Evolutionary conservation across 257 asterid genomes (phyloP).

Genomic region (Henckelia pumila): DNA sequence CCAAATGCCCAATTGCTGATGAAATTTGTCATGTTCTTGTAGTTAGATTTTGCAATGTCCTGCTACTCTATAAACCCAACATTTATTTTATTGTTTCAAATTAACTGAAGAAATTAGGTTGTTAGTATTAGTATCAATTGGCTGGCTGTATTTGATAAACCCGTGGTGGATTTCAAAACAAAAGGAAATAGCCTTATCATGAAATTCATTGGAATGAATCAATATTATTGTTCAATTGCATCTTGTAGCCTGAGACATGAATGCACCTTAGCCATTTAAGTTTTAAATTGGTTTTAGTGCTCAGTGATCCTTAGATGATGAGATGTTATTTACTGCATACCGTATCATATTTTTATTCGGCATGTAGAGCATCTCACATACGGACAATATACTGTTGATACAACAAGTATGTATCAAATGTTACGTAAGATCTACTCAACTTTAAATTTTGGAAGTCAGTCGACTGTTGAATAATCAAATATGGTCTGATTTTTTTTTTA

Average conservation of each 20-base stretch:
- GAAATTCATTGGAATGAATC: not conserved
- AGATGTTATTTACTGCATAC: not conserved
- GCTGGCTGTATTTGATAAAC: not conserved
- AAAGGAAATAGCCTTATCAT: not conserved
- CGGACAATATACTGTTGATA: not conserved
- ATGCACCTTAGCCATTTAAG: not conserved
- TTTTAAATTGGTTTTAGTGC: not conserved
- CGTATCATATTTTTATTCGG: not conserved
- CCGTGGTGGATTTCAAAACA: not conserved
- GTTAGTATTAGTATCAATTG: not conserved
- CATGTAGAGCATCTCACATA: not conserved
- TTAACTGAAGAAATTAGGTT: no score
- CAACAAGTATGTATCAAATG: no score
- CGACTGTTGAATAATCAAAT: no score
- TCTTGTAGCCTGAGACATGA: not conserved
- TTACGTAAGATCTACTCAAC: not conserved
- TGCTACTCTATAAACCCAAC: not conserved
- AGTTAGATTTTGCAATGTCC: not conserved
- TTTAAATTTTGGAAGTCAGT: no score
- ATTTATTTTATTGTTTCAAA: not conserved
- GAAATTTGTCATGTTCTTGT: not conserved
- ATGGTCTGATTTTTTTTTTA: no score
- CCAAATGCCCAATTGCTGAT: constrained; percentile 58
- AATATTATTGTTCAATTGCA: not conserved
- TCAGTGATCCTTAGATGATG: not conserved